A percentile compares a stretch with the other conserved stretches of the same genome.
These are phyloP conservation scores for Mikania micrantha DNA, from an alignment of 129 eudicot species.

Conservation along the genomic window DNA sequence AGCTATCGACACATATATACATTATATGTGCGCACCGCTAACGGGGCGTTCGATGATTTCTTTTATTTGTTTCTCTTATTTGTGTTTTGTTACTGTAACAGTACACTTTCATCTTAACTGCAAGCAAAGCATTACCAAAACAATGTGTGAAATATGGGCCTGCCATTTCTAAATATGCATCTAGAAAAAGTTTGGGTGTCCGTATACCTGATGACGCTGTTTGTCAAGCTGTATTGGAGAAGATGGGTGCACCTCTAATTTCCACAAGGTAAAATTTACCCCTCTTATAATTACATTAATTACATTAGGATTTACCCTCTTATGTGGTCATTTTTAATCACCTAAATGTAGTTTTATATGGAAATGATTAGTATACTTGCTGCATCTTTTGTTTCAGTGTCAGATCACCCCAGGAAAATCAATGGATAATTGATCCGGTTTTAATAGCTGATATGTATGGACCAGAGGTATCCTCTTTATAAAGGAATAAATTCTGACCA, in stretches of 20 bases:
- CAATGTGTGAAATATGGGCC: constrained; percentile 71
- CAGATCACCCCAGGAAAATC: constrained; percentile 60
- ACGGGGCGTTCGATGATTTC: too few relatives aligned
- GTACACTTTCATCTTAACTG: constrained; percentile 93
- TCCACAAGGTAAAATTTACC: constrained; percentile 57
- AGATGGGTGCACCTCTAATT: constrained; percentile 68
- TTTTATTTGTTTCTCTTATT: neutral
- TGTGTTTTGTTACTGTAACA: constrained; percentile 25
- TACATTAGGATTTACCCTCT: neutral
- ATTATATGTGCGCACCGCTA: too few relatives aligned
- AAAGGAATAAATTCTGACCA: neutral
- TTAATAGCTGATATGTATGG: constrained; percentile 79
- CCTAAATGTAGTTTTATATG: neutral
- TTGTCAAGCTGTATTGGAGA: constrained; percentile 75
- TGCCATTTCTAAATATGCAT: constrained; percentile 50
- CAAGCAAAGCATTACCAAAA: constrained; percentile 88
- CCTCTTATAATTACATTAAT: neutral
- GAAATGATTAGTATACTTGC: constrained; percentile 6
- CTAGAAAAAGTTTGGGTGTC: constrained; percentile 73
- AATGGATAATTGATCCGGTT: constrained; percentile 86
- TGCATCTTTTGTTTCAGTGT: constrained; percentile 48
- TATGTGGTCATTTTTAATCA: constrained; percentile 4
- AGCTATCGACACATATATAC: too few relatives aligned
- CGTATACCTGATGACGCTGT: constrained; percentile 90
- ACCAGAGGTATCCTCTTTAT: constrained; percentile 47